phyloP scores from a whole-genome alignment of 1,139 yeast species.

The Hemisphaericaspora lyxosophila region DNA sequence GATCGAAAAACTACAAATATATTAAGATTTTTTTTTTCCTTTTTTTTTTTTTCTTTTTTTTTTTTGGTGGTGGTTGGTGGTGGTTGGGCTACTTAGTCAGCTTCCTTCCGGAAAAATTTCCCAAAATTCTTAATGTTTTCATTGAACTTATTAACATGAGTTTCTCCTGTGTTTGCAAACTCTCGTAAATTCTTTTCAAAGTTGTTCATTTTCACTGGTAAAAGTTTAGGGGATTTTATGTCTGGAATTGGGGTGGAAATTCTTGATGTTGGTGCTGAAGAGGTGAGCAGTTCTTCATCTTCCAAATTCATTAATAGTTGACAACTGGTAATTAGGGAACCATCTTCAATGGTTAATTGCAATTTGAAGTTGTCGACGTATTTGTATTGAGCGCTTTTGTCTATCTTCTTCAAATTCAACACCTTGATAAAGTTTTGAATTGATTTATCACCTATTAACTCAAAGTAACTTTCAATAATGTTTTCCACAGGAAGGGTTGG shows the following conservation, averaged over 20 bases:
- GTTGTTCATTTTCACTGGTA: constrained; percentile 45
- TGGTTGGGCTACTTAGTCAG: too few species aligned
- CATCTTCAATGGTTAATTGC: constrained; percentile 51
- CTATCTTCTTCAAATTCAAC: constrained; percentile 61
- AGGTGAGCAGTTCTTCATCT: constrained; percentile 16
- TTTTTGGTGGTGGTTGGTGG: background rate
- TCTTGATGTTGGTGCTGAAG: constrained; percentile 11
- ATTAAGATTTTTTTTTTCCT: too few species aligned
- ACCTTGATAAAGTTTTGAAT: constrained; percentile 63
- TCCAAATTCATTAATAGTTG: constrained; percentile 35
- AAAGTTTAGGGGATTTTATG: constrained; percentile 26
- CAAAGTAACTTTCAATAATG: constrained; percentile 65
- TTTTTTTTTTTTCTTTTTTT: constrained; percentile 3
- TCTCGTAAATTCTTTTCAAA: constrained; percentile 58
- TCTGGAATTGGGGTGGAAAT: constrained; percentile 20
- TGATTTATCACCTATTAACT: constrained; percentile 65
- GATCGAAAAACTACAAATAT: too few species aligned
- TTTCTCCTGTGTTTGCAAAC: constrained; percentile 52
- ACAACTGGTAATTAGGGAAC: constrained; percentile 39
- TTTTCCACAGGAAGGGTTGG: constrained; percentile 63
- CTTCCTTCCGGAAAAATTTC: constrained; percentile 55
- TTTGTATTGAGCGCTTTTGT: constrained; percentile 44
- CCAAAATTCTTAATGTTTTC: constrained; percentile 60
- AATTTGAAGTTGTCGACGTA: constrained; percentile 62
- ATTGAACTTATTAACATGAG: constrained; percentile 55